Conservation (phyloP, 768 basidiomycete genomes). For the Lactarius hengduanensis region DNA sequence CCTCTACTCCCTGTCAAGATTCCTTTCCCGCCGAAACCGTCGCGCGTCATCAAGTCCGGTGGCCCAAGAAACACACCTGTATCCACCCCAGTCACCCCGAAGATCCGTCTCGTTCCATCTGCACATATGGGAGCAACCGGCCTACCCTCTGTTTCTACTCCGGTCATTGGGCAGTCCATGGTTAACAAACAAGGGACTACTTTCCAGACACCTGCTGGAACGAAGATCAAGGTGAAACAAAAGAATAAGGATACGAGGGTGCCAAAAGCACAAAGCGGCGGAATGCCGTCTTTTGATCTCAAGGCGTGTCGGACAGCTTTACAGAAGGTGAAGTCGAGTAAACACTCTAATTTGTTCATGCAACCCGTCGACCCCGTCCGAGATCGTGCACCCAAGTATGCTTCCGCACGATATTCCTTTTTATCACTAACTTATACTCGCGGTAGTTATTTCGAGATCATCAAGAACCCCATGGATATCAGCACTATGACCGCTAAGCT, state of each 20-base stretch:
- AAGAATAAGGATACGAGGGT: conserved; percentile 43
- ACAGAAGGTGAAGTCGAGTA: conserved; percentile 76
- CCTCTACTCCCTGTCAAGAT: conserved; percentile 55
- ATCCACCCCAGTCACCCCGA: conserved; percentile 43
- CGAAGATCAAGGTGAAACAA: conserved; percentile 24
- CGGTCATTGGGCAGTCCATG: neutral
- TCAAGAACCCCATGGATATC: conserved; percentile 94
- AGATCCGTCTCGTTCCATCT: conserved; percentile 45
- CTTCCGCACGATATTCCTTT: conserved; percentile 18
- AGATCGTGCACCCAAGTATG: conserved; percentile 85
- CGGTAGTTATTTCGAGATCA: conserved; percentile 83
- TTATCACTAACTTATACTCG: conserved; percentile 5
- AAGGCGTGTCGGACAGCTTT: conserved; percentile 72
- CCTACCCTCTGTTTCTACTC: conserved; percentile 34
- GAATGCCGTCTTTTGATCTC: conserved; percentile 76
- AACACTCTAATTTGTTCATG: conserved; percentile 70
- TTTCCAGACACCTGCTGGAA: conserved; percentile 3
- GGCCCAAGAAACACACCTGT: conserved; percentile 37
- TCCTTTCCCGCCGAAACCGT: conserved; percentile 40
- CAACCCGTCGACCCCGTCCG: conserved; percentile 96
- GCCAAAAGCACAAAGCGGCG: conserved; percentile 70
- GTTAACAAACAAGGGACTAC: conserved; percentile 18
- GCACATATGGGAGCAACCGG: conserved; percentile 33
- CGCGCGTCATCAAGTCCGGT: conserved; percentile 37
- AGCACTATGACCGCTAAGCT: conserved; percentile 86